Evolutionary conservation across 2,329 filamentous ascomycete genomes (phyloP).

Genomic region (Nemania sp.): DNA sequence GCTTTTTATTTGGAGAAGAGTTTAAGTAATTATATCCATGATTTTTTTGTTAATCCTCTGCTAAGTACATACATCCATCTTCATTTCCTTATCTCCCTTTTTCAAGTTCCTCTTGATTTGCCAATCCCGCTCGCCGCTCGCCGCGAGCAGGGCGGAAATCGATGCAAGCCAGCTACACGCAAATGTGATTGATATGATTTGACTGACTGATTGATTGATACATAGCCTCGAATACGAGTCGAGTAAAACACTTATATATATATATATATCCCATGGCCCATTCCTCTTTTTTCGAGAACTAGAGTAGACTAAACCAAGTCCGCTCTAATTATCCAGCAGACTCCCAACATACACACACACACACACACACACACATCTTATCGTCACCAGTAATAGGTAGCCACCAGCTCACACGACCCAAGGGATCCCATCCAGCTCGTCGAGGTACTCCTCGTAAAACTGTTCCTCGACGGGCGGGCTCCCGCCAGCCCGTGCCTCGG

Average conservation of each 20-base stretch:
- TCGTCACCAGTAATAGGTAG: slow-evolving; percentile 1
- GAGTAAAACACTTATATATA: too few species aligned
- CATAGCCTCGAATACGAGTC: background rate
- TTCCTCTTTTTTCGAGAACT: background rate
- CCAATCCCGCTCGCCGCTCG: background rate
- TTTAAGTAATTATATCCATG: too few species aligned
- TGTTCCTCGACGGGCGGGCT: slow-evolving; percentile 44
- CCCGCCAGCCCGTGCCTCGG: slow-evolving; percentile 31
- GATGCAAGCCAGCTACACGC: background rate
- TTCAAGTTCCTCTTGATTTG: background rate
- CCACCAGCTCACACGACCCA: slow-evolving; percentile 42
- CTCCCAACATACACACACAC: background rate
- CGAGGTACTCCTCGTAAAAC: slow-evolving; percentile 59
- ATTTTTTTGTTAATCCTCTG: too few species aligned
- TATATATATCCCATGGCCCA: background rate
- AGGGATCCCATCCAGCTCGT: slow-evolving; percentile 60
- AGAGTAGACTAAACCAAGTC: background rate
- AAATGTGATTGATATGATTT: background rate
- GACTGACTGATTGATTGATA: too few species aligned
- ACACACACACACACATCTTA: background rate
- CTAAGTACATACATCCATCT: background rate
- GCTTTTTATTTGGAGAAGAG: too few species aligned
- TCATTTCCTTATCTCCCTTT: background rate
- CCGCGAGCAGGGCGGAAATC: too few species aligned
- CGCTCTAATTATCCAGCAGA: background rate